These are phyloP conservation scores for Phytophthora quininea DNA, from an alignment of 352 stramenopile species.

Conservation along the genomic window DNA sequence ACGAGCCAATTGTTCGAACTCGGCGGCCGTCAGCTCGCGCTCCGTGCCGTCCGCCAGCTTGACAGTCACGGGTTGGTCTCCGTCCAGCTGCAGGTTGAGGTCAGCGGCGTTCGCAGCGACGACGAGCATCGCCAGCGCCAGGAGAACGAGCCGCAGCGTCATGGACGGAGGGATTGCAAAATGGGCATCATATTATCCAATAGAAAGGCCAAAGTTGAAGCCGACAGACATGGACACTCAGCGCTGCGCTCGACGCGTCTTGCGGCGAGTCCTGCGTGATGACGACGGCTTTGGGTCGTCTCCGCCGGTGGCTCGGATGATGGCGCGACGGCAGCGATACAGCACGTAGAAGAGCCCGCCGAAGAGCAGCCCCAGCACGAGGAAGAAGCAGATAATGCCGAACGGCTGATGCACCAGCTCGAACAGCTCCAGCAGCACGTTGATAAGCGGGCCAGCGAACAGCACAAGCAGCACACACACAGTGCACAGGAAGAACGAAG, in stretches of 20 bases:
- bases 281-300: conserved; percentile 19
- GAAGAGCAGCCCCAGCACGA: conserved; percentile 45
- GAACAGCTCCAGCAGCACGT: conserved; percentile 69
- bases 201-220: not conserved
- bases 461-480: conserved; percentile 64
- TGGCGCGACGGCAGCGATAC: conserved; percentile 61
- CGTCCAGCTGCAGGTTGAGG: conserved; percentile 30
- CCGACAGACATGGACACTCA: not conserved
- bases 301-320: conserved; percentile 32
- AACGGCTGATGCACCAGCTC: conserved; percentile 66
- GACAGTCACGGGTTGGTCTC: conserved; percentile 37
- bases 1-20: conserved; percentile 46
- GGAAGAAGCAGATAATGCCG: conserved; percentile 64
- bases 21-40: conserved; percentile 50
- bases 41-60: conserved; percentile 48
- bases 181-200: not conserved
- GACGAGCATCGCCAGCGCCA: conserved; percentile 10
- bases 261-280: conserved; percentile 23
- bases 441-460: conserved; percentile 75
- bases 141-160: not conserved
- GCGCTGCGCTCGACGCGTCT: conserved; percentile 15
- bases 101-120: conserved; percentile 6
- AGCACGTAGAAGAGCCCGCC: conserved; percentile 51
- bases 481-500: conserved; percentile 65
- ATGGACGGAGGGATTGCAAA: not conserved